phyloP scores from a whole-genome alignment of 2,329 filamentous ascomycete species.

The Dactylella cylindrospora region DNA sequence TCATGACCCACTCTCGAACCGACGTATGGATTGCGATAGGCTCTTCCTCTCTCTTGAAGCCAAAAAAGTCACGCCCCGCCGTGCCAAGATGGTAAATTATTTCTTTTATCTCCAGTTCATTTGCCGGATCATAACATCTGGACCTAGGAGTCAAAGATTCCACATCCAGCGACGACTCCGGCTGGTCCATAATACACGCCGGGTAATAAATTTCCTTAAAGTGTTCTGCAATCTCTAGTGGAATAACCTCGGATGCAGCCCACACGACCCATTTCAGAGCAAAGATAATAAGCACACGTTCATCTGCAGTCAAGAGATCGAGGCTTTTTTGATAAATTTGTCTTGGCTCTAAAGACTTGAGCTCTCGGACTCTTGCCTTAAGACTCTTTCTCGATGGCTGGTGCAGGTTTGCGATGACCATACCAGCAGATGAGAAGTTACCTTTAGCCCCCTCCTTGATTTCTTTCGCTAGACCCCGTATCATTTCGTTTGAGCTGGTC shows the following conservation, averaged over 20 bases:
- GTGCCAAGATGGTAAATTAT: slow-evolving; percentile 18
- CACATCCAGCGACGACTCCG: too few relatives aligned
- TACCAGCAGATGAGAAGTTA: slow-evolving; percentile 22
- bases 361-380: slow-evolving; percentile 9
- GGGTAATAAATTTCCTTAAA: slow-evolving; percentile 16
- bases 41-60: slow-evolving; percentile 10
- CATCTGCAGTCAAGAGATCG: slow-evolving; percentile 11
- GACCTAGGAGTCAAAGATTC: too few relatives aligned
- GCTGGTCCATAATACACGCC: too few relatives aligned
- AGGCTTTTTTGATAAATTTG: slow-evolving; percentile 16
- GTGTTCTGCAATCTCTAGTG: slow-evolving; percentile 26
- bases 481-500: too few relatives aligned
- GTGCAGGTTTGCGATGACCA: slow-evolving; percentile 24
- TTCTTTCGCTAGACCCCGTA: background rate
- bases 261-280: slow-evolving; percentile 21
- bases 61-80: slow-evolving; percentile 18
- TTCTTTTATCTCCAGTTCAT: too few relatives aligned
- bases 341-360: background rate
- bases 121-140: too few relatives aligned
- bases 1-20: slow-evolving; percentile 14
- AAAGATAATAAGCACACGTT: slow-evolving; percentile 15
- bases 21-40: slow-evolving; percentile 9
- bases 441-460: slow-evolving; percentile 14
- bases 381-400: slow-evolving; percentile 17
- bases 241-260: slow-evolving; percentile 13